Evolutionary conservation across 2,329 filamentous ascomycete species (phyloP).

Genomic region (Fusarium temperatum): DNA sequence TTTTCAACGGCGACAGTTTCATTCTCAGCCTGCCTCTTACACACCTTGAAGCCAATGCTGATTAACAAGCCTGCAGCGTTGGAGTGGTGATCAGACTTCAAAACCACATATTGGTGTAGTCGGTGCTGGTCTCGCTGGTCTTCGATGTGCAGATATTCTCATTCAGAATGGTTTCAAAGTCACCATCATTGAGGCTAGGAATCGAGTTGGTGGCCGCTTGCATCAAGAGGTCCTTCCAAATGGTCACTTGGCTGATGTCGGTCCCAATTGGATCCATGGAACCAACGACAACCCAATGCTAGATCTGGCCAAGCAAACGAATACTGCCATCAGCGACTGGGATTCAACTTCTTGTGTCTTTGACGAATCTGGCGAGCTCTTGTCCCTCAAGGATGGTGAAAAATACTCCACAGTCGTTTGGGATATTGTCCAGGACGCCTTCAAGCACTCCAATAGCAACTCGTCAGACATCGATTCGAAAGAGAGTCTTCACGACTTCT

Average conservation of each 20-base stretch:
- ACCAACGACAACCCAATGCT: slow-evolving; percentile 76
- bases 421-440: slow-evolving; percentile 74
- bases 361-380: slow-evolving; percentile 62
- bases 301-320: slow-evolving; percentile 70
- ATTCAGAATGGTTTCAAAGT: slow-evolving; percentile 72
- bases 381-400: slow-evolving; percentile 58
- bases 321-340: slow-evolving; percentile 58
- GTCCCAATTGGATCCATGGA: slow-evolving; percentile 85
- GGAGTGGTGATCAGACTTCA: slow-evolving; percentile 17
- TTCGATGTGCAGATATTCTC: slow-evolving; percentile 76
- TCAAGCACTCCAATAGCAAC: slow-evolving; percentile 70
- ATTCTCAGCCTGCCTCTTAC: slow-evolving; percentile 5
- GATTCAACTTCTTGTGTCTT: slow-evolving; percentile 65
- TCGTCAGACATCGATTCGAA: slow-evolving; percentile 56
- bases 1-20: neutral
- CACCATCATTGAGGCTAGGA: slow-evolving; percentile 73
- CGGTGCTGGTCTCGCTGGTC: slow-evolving; percentile 74
- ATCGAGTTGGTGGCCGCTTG: slow-evolving; percentile 73
- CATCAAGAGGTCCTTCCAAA: slow-evolving; percentile 60
- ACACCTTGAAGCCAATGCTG: slow-evolving; percentile 33
- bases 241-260: slow-evolving; percentile 63
- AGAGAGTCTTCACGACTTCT: slow-evolving; percentile 65
- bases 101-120: slow-evolving; percentile 71
- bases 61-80: slow-evolving; percentile 39
- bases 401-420: slow-evolving; percentile 66